Evolutionary conservation across 306 rosid species (phyloP).

Genomic region (Cicer chorassanicum): DNA sequence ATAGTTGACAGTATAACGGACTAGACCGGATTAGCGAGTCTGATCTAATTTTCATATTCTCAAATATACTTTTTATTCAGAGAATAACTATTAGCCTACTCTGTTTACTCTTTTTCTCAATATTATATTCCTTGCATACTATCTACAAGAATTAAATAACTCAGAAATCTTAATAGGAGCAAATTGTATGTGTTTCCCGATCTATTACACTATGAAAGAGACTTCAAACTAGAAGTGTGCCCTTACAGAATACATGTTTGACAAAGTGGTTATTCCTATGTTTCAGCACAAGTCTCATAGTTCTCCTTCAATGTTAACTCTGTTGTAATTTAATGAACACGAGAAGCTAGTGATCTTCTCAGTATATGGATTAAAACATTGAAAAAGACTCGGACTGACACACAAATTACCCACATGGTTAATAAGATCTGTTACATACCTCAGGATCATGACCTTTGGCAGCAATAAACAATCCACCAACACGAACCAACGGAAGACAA

Average conservation of each 20-base stretch:
- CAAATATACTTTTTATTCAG: neutral
- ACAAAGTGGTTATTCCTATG: neutral
- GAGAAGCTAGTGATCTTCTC: neutral
- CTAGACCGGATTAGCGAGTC: neutral
- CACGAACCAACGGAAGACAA: constrained; percentile 90
- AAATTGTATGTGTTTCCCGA: neutral
- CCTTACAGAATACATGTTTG: neutral
- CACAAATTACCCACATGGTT: constrained; percentile 24
- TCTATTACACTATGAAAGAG: neutral
- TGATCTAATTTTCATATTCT: neutral
- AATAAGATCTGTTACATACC: constrained; percentile 51
- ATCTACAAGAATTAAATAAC: neutral
- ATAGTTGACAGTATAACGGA: neutral
- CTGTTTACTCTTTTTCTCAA: neutral
- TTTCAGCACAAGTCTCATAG: neutral
- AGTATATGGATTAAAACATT: neutral
- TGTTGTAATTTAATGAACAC: neutral
- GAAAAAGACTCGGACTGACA: neutral
- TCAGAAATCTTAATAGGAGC: neutral
- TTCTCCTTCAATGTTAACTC: neutral
- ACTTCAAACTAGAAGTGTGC: neutral
- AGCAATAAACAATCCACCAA: constrained; percentile 86
- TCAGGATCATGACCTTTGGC: constrained; percentile 89
- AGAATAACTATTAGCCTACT: neutral
- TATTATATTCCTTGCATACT: neutral